phyloP scores from a whole-genome alignment of 129 eudicot genomes.

The Daucus carota region DH1_v3.0 NC_030383.2:1325001-1325500 shows the following conservation, averaged over 20 bases:
- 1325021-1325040: slow-evolving; percentile 77
- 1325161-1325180: not conserved
- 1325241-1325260: not conserved
- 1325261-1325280: not conserved
- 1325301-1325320: not conserved
- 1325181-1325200: not conserved
- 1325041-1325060: slow-evolving; percentile 44
- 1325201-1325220: not conserved
- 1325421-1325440: not conserved
- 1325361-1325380: not conserved
- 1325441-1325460: not conserved
- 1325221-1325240: not conserved
- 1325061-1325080: not conserved
- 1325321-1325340: not conserved
- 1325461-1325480: not conserved
- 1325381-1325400: not conserved
- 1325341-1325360: not conserved
- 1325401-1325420: not conserved
- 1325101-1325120: not conserved
- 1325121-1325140: not conserved
- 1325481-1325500: not conserved
- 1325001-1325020: slow-evolving; percentile 56
- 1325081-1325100: not conserved
- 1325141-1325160: not conserved
- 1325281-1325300: not conserved